These are phyloP conservation scores for Annona squamosa DNA, from an alignment of 164 flowering plant species.

Conservation along the genomic window DNA sequence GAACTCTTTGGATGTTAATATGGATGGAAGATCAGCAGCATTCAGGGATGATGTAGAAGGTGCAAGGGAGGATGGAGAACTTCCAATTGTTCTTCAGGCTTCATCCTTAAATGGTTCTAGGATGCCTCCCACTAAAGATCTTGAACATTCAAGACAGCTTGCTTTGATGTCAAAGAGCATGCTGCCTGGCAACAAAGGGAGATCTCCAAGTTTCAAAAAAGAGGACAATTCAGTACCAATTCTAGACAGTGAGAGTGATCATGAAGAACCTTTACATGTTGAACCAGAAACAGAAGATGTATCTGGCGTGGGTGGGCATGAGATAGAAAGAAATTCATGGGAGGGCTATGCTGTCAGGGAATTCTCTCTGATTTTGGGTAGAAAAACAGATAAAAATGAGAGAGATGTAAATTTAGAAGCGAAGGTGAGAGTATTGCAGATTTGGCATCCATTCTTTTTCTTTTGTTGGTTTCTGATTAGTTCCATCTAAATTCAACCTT, in stretches of 20 bases:
- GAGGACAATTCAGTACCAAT: conserved; percentile 64
- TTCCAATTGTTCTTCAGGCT: conserved; percentile 52
- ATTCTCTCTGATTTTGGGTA: conserved; percentile 46
- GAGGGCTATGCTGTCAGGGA: conserved; percentile 54
- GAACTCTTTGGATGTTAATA: conserved; percentile 29
- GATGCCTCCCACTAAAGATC: conserved; percentile 26
- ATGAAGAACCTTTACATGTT: conserved; percentile 41
- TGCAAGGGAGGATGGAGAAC: conserved; percentile 90
- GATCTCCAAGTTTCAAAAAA: conserved; percentile 57
- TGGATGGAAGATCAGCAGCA: conserved; percentile 30
- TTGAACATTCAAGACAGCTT: conserved; percentile 47
- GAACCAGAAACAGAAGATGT: conserved; percentile 38
- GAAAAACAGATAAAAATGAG: conserved; percentile 29
- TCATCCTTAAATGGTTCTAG: conserved; percentile 27
- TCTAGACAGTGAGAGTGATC: conserved; percentile 66
- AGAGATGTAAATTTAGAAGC: conserved; percentile 53
- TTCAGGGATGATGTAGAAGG: conserved; percentile 55
- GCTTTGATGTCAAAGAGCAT: conserved; percentile 63
- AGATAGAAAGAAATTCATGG: conserved; percentile 39
- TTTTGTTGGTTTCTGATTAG: conserved; percentile 3
- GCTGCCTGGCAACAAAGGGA: conserved; percentile 31
- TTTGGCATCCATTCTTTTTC: conserved; percentile 1
- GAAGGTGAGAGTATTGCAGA: conserved; percentile 39
- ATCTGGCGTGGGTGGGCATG: conserved; percentile 13
- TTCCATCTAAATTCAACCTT: conserved; percentile 13